A percentile compares a stretch with the other conserved stretches of the same genome.
Conservation (phyloP, 1,139 yeast species). For the Geotrichum candidum region DNA sequence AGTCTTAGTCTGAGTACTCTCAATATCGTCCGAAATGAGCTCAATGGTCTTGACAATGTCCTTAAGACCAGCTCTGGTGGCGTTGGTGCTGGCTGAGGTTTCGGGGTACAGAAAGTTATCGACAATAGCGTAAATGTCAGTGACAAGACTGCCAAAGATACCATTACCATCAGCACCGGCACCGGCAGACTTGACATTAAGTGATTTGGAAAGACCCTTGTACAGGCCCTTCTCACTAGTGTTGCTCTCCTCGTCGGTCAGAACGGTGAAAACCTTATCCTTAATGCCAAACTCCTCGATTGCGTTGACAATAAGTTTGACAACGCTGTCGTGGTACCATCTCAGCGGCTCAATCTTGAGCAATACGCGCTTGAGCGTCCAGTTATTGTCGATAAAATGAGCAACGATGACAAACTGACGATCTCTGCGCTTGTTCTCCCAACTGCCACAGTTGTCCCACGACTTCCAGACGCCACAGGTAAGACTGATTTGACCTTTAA, state of each 20-base stretch:
- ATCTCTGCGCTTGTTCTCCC: constrained; percentile 9
- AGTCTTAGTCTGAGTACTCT: constrained; percentile 7
- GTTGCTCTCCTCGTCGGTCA: constrained; percentile 8
- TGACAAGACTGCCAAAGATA: constrained; percentile 12
- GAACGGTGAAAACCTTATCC: constrained; percentile 15
- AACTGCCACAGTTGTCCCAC: constrained; percentile 14
- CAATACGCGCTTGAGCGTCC: constrained; percentile 15
- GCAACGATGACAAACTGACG: constrained; percentile 17
- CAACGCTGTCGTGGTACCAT: constrained; percentile 17
- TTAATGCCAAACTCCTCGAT: constrained; percentile 14
- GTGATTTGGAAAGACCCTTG: constrained; percentile 2
- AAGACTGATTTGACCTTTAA: constrained; percentile 15
- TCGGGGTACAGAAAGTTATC: constrained; percentile 9
- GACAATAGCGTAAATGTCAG: constrained; percentile 10
- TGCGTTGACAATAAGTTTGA: constrained; percentile 9
- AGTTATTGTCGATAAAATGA: constrained; percentile 16
- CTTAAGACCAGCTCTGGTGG: background rate
- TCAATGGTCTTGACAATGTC: constrained; percentile 15
- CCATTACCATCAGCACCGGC: background rate
- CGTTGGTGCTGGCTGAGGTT: background rate
- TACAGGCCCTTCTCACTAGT: constrained; percentile 2
- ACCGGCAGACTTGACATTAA: background rate
- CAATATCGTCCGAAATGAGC: constrained; percentile 14
- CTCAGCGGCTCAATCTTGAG: constrained; percentile 13
- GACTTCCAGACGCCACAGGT: constrained; percentile 19